Evolutionary conservation across 2,329 filamentous ascomycete species (phyloP).

Genomic region (Mariannaea sp.): DNA sequence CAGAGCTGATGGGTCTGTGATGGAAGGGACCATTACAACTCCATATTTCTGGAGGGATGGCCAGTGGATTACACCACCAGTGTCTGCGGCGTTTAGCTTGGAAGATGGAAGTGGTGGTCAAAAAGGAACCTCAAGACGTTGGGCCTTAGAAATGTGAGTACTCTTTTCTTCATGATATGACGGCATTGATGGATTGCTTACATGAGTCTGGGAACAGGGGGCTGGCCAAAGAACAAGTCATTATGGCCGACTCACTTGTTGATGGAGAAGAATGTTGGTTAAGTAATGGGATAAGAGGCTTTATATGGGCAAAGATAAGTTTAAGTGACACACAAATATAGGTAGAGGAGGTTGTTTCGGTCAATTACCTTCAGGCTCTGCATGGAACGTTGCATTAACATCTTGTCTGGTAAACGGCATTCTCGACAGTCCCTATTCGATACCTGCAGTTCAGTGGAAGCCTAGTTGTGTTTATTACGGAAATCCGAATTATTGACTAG

Average conservation of each 20-base stretch:
- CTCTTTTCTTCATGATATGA: neutral
- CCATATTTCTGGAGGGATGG: constrained; percentile 77
- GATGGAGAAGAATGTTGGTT: constrained; percentile 84
- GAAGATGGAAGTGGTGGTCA: constrained; percentile 72
- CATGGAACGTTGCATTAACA: too few species aligned
- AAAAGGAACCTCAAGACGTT: constrained; percentile 79
- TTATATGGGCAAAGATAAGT: constrained; percentile 57
- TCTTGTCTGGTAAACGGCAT: too few species aligned
- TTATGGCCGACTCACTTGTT: constrained; percentile 63
- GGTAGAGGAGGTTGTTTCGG: too few species aligned
- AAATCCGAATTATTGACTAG: too few species aligned
- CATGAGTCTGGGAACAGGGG: constrained; percentile 42
- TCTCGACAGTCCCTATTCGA: too few species aligned
- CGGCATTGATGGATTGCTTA: constrained; percentile 2
- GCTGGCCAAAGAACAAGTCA: constrained; percentile 67
- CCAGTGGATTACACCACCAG: constrained; percentile 79
- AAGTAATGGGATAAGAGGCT: constrained; percentile 86
- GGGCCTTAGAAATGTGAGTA: constrained; percentile 72
- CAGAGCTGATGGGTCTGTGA: constrained; percentile 62
- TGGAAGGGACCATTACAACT: constrained; percentile 85
- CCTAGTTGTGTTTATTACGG: too few species aligned
- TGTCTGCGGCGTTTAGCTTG: constrained; percentile 49
- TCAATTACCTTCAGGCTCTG: too few species aligned
- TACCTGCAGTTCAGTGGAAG: too few species aligned
- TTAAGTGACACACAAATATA: constrained; percentile 20